Conservation (phyloP, 805 yeast genomes). For the Zygoascus ofunaensis region DNA sequence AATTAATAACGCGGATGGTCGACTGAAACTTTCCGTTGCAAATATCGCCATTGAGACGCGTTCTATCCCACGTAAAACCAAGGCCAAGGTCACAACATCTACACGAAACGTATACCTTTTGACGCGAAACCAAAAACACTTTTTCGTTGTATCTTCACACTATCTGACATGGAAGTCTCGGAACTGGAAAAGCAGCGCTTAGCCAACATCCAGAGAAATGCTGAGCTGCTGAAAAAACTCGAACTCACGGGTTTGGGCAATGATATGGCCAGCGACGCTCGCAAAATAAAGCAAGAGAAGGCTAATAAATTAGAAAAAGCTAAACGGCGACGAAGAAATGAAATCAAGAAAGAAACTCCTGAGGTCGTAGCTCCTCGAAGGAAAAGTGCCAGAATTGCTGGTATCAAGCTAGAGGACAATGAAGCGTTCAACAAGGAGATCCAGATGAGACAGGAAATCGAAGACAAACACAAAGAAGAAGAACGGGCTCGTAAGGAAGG, state of each 20-base stretch:
- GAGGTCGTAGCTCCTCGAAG: conserved; percentile 47
- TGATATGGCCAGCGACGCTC: conserved; percentile 41
- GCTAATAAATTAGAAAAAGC: conserved; percentile 18
- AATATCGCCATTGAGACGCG: too few species aligned
- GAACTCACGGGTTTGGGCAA: conserved; percentile 52
- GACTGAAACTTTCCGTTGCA: not conserved
- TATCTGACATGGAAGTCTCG: conserved; percentile 13
- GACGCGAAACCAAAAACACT: not conserved
- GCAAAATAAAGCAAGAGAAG: conserved; percentile 24
- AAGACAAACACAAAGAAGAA: conserved; percentile 24
- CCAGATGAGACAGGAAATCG: conserved; percentile 16
- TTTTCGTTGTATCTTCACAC: not conserved
- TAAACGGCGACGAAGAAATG: conserved; percentile 12
- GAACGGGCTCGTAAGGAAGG: conserved; percentile 46
- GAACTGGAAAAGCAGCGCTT: conserved; percentile 27
- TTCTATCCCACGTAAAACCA: too few species aligned
- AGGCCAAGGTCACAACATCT: not conserved
- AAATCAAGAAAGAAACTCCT: conserved; percentile 17
- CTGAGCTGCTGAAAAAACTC: conserved; percentile 60
- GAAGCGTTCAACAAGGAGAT: conserved; percentile 26
- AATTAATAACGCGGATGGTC: not conserved
- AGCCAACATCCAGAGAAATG: conserved; percentile 62
- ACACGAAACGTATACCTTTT: not conserved
- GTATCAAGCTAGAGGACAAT: conserved; percentile 48
- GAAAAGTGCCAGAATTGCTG: conserved; percentile 72